These are phyloP conservation scores for Fragaria vesca DNA, from an alignment of 306 rosid genomes.

Conservation along the genomic window DNA sequence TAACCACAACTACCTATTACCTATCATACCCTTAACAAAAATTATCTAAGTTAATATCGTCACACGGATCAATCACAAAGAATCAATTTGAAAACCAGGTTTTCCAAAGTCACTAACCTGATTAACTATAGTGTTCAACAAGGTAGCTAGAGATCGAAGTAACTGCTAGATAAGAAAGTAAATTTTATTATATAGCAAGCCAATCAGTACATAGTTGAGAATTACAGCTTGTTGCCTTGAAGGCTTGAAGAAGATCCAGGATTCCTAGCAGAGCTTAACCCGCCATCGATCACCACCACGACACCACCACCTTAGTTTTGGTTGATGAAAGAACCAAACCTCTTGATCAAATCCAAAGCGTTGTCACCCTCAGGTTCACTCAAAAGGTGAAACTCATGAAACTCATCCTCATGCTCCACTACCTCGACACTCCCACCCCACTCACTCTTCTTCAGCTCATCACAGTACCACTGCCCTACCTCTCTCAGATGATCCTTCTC, in stretches of 20 bases:
- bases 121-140: no score
- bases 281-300: not conserved
- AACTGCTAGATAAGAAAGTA: no score
- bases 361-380: not conserved
- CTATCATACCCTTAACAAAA: no score
- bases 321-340: slow-evolving; percentile 1
- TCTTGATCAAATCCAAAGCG: slow-evolving; percentile 1
- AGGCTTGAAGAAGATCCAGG: not conserved
- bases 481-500: slow-evolving; percentile 14
- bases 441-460: slow-evolving; percentile 14
- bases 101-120: no score
- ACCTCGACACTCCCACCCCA: slow-evolving; percentile 14
- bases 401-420: slow-evolving; percentile 4
- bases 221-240: not conserved
- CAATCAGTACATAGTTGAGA: not conserved
- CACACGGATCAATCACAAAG: no score
- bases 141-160: no score
- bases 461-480: slow-evolving; percentile 3
- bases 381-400: slow-evolving; percentile 9
- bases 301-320: not conserved
- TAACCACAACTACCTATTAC: no score
- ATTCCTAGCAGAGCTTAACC: not conserved
- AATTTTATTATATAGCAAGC: not conserved
- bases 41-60: no score
- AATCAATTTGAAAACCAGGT: no score